Conservation (phyloP, 768 basidiomycete species). For the Leucosporidium yakuticum region DNA sequence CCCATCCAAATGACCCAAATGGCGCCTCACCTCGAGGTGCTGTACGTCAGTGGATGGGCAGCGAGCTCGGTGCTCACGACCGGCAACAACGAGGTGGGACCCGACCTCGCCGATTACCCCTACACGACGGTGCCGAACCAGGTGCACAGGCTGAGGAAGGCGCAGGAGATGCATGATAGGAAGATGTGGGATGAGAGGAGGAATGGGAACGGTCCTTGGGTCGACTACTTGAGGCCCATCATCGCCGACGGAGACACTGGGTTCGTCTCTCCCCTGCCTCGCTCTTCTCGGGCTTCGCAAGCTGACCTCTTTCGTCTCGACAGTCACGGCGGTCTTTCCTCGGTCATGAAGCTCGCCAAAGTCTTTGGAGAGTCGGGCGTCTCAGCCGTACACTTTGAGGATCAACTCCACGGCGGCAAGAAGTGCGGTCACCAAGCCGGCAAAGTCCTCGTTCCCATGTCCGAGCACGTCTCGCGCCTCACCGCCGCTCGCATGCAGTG, state of each 20-base stretch:
- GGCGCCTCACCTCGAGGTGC: slow-evolving; percentile 75
- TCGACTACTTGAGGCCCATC: slow-evolving; percentile 86
- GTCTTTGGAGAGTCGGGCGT: slow-evolving; percentile 94
- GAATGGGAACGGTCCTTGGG: slow-evolving; percentile 61
- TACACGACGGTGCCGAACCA: slow-evolving; percentile 96
- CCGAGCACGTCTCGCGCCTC: slow-evolving; percentile 77
- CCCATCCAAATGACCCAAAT: slow-evolving; percentile 92
- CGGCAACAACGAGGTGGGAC: slow-evolving; percentile 84
- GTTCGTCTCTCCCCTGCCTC: slow-evolving; percentile 46
- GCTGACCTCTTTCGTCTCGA: slow-evolving; percentile 5
- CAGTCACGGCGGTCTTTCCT: slow-evolving; percentile 85
- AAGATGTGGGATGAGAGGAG: slow-evolving; percentile 85
- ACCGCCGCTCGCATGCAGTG: slow-evolving; percentile 82
- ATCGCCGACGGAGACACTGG: slow-evolving; percentile 94
- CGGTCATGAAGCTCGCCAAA: slow-evolving; percentile 90
- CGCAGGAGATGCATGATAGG: slow-evolving; percentile 85
- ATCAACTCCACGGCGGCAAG: slow-evolving; percentile 90
- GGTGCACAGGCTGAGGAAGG: slow-evolving; percentile 82
- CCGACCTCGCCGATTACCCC: slow-evolving; percentile 85
- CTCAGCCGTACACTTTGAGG: slow-evolving; percentile 84
- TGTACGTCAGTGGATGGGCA: slow-evolving; percentile 93
- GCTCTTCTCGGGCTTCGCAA: neutral
- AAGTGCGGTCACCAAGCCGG: slow-evolving; percentile 90
- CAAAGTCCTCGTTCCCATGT: slow-evolving; percentile 86
- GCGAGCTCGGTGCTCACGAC: slow-evolving; percentile 74